Percentiles rank a stretch among this genome's conserved stretches.
Evolutionary conservation across 2,329 filamentous ascomycete species (phyloP).

Genomic region (Fulvia fulva): DNA sequence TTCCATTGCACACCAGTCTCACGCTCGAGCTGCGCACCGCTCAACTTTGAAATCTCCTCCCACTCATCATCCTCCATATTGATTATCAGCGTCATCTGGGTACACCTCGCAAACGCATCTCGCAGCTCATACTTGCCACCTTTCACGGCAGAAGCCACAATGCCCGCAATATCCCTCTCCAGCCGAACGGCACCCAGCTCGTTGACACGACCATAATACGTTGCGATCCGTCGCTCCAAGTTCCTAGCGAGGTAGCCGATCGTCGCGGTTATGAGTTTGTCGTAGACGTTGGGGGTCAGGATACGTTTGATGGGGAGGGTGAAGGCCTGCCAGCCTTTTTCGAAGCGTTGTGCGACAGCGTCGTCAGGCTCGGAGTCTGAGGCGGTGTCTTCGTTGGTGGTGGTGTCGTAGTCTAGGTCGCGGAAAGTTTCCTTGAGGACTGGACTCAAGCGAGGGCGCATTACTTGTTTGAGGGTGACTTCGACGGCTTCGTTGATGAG

Average conservation of each 20-base stretch:
- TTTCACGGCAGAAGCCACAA: constrained; percentile 63
- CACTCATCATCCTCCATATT: constrained; percentile 97
- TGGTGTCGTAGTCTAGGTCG: constrained; percentile 78
- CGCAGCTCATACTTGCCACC: constrained; percentile 72
- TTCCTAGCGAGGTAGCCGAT: constrained; percentile 70
- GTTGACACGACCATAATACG: constrained; percentile 72
- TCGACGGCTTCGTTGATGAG: constrained; percentile 78
- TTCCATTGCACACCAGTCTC: constrained; percentile 69
- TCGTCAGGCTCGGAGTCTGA: constrained; percentile 51
- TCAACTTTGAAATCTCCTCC: constrained; percentile 61
- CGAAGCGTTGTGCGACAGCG: constrained; percentile 73
- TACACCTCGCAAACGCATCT: constrained; percentile 70
- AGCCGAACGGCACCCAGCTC: constrained; percentile 77
- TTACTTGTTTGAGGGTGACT: constrained; percentile 81
- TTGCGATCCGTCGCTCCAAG: constrained; percentile 83
- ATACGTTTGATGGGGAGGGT: constrained; percentile 81
- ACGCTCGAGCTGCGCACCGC: constrained; percentile 43
- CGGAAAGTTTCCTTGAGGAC: constrained; percentile 86
- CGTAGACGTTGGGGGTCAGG: constrained; percentile 72
- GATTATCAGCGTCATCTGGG: constrained; percentile 78
- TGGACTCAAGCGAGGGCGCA: constrained; percentile 78
- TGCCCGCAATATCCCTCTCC: constrained; percentile 76
- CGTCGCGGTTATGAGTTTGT: constrained; percentile 69
- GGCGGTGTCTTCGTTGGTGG: constrained; percentile 53
- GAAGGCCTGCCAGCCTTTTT: constrained; percentile 78